Base-by-base conservation (phyloP, 1,284 basidiomycete genomes). In the Sphaerobolus stellatus region DNA sequence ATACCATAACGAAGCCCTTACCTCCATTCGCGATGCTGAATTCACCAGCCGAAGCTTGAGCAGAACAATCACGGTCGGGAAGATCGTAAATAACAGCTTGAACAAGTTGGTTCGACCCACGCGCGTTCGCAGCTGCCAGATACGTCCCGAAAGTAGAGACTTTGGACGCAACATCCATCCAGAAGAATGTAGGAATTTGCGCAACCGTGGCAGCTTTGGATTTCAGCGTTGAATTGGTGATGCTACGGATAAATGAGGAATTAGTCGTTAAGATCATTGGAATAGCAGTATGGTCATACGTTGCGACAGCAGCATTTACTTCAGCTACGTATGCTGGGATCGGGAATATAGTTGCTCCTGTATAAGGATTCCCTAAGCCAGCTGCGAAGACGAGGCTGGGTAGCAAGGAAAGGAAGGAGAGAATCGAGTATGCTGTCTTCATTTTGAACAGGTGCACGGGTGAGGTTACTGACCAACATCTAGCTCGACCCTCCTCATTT, bases 71-170 rank as follows among this genome's bases (percentile, higher is more conserved):
- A 69, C 83, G 80, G 59, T 82, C 81, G 16, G 41, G 60, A 30
- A 73, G 63, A 61, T 83, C 81, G 67, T 84, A 84, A 44, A 85
- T 77, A 59, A 84, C 81, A 58, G 85, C 83, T 62, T 81, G 81
- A 25, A 84, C 75, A 49, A 84, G 63, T 60, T 77, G 76, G 62
- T 80, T 79, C 53, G 73, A 67, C 40, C 79, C 79, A 24, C 71
- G 68, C 16, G 77, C 68, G 46, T 65, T 63, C 18, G 82, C 81
- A 61, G 77, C 75, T 9, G 79, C 75, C 50, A 84, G 76, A 66
- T 83, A 82, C 13, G 74, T 76, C 31, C 77, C 80, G 50, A 83
- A 72, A 48, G 62, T 65, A 2, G 80, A 68, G 22, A 76, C 73
- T 68, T 84, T 83, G 57, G 78, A 69, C 38, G 81, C 70, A 46